A percentile compares a stretch with the other conserved stretches of the same genome.
Evolutionary conservation across 805 yeast genomes (phyloP).

Genomic region (Diddensiella santjacobensis): DNA sequence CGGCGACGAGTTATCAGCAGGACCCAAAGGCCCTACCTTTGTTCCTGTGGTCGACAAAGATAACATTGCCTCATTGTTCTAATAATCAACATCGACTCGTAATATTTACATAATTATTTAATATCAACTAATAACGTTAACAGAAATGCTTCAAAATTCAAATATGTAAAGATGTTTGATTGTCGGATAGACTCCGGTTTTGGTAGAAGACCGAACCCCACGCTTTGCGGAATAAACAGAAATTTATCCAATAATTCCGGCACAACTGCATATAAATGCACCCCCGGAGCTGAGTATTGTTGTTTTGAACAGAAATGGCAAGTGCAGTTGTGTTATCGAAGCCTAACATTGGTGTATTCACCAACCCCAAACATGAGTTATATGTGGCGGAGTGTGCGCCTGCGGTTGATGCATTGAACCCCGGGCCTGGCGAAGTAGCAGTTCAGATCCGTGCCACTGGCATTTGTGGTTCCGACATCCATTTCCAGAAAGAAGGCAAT

Average conservation of each 20-base stretch:
- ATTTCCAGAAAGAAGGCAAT: slow-evolving; percentile 62
- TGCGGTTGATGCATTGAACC: slow-evolving; percentile 26
- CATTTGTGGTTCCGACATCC: slow-evolving; percentile 73
- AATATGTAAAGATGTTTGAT: background rate
- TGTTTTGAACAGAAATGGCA: slow-evolving; percentile 4
- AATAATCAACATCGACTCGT: too few relatives aligned
- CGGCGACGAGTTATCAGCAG: background rate
- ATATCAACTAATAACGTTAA: too few relatives aligned
- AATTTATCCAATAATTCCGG: background rate
- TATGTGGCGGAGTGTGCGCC: slow-evolving; percentile 30
- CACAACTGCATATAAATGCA: background rate
- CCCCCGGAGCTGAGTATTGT: background rate
- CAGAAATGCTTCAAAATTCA: too few relatives aligned
- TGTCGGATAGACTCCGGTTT: background rate
- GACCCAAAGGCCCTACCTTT: background rate
- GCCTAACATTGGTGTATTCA: slow-evolving; percentile 31
- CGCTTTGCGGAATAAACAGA: too few relatives aligned
- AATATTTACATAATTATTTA: too few relatives aligned
- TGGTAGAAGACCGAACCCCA: background rate
- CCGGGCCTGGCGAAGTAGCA: slow-evolving; percentile 43
- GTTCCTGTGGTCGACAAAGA: background rate
- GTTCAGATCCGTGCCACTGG: slow-evolving; percentile 64
- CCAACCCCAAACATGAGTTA: slow-evolving; percentile 33
- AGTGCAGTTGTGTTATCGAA: slow-evolving; percentile 8
- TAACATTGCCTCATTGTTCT: background rate